Conservation (phyloP, 2,329 filamentous ascomycete genomes). For the Alternaria postmessia region DNA sequence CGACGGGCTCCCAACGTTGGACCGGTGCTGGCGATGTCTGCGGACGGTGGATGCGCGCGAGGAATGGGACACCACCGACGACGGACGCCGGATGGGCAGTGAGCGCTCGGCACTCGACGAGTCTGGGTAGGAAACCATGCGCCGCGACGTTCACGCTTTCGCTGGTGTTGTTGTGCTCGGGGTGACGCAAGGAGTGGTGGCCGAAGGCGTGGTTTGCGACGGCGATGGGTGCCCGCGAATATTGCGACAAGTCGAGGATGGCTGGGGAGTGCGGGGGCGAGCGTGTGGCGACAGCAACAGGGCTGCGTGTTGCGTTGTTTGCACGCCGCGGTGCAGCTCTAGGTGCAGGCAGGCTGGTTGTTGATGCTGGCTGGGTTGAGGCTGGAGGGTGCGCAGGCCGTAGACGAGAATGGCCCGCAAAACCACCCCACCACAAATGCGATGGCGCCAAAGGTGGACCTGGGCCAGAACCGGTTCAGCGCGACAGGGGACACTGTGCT, state of each 20-base stretch:
- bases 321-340: constrained; percentile 33
- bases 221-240: constrained; percentile 5
- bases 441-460: constrained; percentile 12
- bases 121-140: constrained; percentile 72
- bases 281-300: constrained; percentile 35
- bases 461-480: constrained; percentile 21
- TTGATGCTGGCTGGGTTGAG: constrained; percentile 17
- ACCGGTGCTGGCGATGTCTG: constrained; percentile 80
- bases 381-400: constrained; percentile 16
- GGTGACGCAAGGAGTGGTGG: constrained; percentile 6
- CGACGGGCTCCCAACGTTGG: constrained; percentile 74
- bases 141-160: constrained; percentile 22
- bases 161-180: constrained; percentile 12
- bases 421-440: constrained; percentile 35
- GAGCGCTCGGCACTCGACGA: constrained; percentile 60
- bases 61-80: constrained; percentile 66
- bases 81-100: constrained; percentile 67
- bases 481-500: constrained; percentile 17
- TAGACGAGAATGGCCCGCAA: constrained; percentile 13
- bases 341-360: constrained; percentile 9
- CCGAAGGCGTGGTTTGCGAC: constrained; percentile 3
- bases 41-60: constrained; percentile 63
- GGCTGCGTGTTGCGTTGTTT: constrained; percentile 42
- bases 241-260: constrained; percentile 16
- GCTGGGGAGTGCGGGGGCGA: constrained; percentile 24